Evolutionary conservation across 139 green algal species (phyloP), one percentile per base, ranked within the genome.

Genomic region (Coccomyxa sp.): DNA sequence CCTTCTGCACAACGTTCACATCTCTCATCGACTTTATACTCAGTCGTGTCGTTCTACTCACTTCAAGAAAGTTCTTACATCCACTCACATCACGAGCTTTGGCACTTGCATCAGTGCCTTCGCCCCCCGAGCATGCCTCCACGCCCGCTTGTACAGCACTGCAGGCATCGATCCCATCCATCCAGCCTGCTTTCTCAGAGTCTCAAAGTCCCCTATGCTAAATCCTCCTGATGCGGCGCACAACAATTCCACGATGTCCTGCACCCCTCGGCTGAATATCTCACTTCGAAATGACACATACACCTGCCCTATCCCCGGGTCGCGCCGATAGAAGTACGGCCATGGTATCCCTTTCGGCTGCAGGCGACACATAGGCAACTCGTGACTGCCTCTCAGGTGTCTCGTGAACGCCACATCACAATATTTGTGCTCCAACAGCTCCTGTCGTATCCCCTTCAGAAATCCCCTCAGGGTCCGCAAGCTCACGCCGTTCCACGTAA

Each of bases 101-200:
- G 63, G 63, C 63, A 71, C 63, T 71, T 71, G 63, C 63, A 71
- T 71, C 63, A 71, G 63, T 71, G 63, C 63, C 21, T 71, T 71
- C 21, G 63, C 63, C 63, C 63, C 63, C 63, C 21, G 63, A 71
- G 63, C 63, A 71, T 71, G 63, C 18, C 63, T 28, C 63, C 63
- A 71, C 21, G 10, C 63, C 63, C 63, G 63, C 63, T 71, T 71
- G 63, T 71, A 71, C 63, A 71, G 9, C 9, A 71, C 63, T 71
- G 63, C 63, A 25, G 21, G 63, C 63, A 71, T 71, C 63, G 63
- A 71, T 71, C 21, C 63, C 10, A 9, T 71, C 4, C 63, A 9
- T 71, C 63, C 63, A 71, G 63, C 63, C 10, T 71, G 63, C 21
- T 71, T 71, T 25, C 21, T 71, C 63, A 71, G 63, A 3, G 63